phyloP scores from a whole-genome alignment of 306 rosid genomes.

The Inga oerstediana region DNA sequence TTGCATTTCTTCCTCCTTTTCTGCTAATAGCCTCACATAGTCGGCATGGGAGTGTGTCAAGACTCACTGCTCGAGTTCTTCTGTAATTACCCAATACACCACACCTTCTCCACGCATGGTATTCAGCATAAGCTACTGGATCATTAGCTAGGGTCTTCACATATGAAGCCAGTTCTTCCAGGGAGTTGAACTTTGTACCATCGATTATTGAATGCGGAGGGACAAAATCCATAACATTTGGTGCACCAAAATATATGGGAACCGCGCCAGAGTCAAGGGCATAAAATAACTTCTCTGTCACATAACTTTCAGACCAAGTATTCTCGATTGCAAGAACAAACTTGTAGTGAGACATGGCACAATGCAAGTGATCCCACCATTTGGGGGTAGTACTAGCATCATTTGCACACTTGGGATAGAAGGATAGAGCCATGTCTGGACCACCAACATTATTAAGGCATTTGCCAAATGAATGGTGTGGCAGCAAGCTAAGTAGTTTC shows the following conservation, averaged over 20 bases:
- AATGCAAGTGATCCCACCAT: slow-evolving; percentile 99
- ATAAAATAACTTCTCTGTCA: slow-evolving; percentile 90
- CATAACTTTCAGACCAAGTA: slow-evolving; percentile 86
- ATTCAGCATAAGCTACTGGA: slow-evolving; percentile 87
- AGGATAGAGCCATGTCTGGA: slow-evolving; percentile 71
- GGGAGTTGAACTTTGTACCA: slow-evolving; percentile 69
- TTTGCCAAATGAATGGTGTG: slow-evolving; percentile 91
- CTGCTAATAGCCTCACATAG: slow-evolving; percentile 76
- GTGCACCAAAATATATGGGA: slow-evolving; percentile 95
- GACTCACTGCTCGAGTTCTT: slow-evolving; percentile 76
- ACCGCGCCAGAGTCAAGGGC: slow-evolving; percentile 88
- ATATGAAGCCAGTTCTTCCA: slow-evolving; percentile 84
- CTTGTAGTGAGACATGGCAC: slow-evolving; percentile 98
- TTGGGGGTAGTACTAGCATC: slow-evolving; percentile 56
- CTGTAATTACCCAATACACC: slow-evolving; percentile 68
- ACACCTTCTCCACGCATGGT: slow-evolving; percentile 98
- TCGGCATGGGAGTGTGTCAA: slow-evolving; percentile 90
- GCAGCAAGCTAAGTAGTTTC: slow-evolving; percentile 72
- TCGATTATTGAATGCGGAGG: slow-evolving; percentile 96
- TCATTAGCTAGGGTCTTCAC: slow-evolving; percentile 75
- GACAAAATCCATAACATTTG: slow-evolving; percentile 86
- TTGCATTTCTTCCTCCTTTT: slow-evolving; percentile 79
- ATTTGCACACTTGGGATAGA: slow-evolving; percentile 80
- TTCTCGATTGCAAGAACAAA: slow-evolving; percentile 96
- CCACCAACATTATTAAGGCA: slow-evolving; percentile 96